Percentiles rank a stretch among this genome's conserved stretches.
These are phyloP conservation scores for Tulasnella sp. DNA, from an alignment of 768 basidiomycete species.

Conservation along the genomic window DNA sequence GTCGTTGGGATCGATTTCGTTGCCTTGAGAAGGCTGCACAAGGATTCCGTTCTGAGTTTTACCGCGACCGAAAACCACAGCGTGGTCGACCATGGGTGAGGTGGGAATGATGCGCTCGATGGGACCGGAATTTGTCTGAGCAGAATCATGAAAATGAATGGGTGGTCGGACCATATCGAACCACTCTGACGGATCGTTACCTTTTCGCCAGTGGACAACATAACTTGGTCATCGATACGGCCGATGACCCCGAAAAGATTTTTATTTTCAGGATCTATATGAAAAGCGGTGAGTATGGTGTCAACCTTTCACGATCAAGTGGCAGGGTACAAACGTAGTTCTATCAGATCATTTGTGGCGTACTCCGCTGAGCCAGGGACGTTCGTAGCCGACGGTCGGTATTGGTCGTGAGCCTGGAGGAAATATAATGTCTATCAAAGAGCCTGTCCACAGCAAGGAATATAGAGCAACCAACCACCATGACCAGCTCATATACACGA, in stretches of 20 bases:
- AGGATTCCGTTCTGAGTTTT: slow-evolving; percentile 31
- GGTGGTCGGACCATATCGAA: not conserved
- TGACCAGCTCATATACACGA: not conserved
- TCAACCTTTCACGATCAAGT: slow-evolving; percentile 20
- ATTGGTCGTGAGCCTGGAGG: not conserved
- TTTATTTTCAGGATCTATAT: slow-evolving; percentile 33
- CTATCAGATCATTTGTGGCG: slow-evolving; percentile 23
- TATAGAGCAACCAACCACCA: not conserved
- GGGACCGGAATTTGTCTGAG: slow-evolving; percentile 22
- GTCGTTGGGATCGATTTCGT: slow-evolving; percentile 3
- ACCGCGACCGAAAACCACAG: slow-evolving; percentile 35
- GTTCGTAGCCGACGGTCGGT: slow-evolving; percentile 1
- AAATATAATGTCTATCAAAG: not conserved
- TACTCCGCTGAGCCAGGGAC: slow-evolving; percentile 11
- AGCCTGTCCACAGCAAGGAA: too few species aligned
- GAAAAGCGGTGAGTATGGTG: slow-evolving; percentile 34
- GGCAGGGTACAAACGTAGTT: not conserved
- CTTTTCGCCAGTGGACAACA: slow-evolving; percentile 28
- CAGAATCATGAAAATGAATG: not conserved
- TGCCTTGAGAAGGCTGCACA: slow-evolving; percentile 28
- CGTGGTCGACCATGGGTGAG: slow-evolving; percentile 28
- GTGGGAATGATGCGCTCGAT: slow-evolving; percentile 29
- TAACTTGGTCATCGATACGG: slow-evolving; percentile 38
- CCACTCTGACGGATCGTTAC: not conserved
- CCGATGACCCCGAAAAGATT: slow-evolving; percentile 33